A percentile compares a stretch with the other conserved stretches of the same genome.
phyloP scores from a whole-genome alignment of 352 stramenopile species.

The Pythium biforme region DNA sequence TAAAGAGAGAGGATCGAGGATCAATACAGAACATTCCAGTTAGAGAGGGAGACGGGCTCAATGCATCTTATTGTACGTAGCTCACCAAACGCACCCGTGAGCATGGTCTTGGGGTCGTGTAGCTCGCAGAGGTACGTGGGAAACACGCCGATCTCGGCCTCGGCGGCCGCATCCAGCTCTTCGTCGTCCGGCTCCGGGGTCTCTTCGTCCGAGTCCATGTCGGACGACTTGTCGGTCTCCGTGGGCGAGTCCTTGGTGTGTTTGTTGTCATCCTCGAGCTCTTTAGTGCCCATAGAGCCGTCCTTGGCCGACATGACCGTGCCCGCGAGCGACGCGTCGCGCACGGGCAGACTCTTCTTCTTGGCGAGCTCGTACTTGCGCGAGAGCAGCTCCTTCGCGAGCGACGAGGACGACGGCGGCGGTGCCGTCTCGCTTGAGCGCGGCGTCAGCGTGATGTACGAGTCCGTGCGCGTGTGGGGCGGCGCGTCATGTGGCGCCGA shows the following conservation, averaged over 20 bases:
- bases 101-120: slow-evolving; percentile 71
- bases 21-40: neutral
- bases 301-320: slow-evolving; percentile 13
- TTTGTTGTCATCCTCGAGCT: slow-evolving; percentile 8
- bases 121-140: slow-evolving; percentile 75
- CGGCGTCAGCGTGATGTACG: slow-evolving; percentile 34
- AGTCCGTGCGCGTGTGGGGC: slow-evolving; percentile 9
- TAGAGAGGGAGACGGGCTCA: too few species aligned
- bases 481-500: neutral
- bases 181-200: slow-evolving; percentile 28
- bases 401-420: slow-evolving; percentile 23
- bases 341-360: slow-evolving; percentile 22
- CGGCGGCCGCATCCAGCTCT: slow-evolving; percentile 30
- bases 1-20: slow-evolving; percentile 13
- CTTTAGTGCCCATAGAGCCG: neutral
- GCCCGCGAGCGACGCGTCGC: slow-evolving; percentile 6
- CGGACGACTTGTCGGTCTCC: slow-evolving; percentile 31
- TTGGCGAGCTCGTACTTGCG: slow-evolving; percentile 26
- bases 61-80: too few species aligned
- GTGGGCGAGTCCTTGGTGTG: slow-evolving; percentile 25
- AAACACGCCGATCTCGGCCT: slow-evolving; percentile 35
- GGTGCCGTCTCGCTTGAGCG: slow-evolving; percentile 15
- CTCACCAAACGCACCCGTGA: slow-evolving; percentile 57
- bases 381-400: slow-evolving; percentile 28
- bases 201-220: slow-evolving; percentile 29